Percentiles rank a stretch among this genome's conserved stretches.
These are phyloP conservation scores for Populus alba DNA, from an alignment of 345 rosid genomes.

Conservation along the genomic window DNA sequence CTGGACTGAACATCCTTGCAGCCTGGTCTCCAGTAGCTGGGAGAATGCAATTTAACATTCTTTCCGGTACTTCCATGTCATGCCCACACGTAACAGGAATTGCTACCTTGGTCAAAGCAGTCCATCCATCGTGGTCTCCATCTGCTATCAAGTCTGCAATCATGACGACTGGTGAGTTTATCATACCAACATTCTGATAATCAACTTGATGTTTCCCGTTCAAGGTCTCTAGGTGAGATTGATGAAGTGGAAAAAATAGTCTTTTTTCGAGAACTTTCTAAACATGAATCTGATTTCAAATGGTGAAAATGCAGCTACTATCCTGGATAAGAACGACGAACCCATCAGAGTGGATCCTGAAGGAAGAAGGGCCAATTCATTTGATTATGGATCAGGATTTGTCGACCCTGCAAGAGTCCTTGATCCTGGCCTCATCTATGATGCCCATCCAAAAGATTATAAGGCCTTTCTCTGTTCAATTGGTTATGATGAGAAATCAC, in stretches of 20 bases:
- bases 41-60: slow-evolving; percentile 43
- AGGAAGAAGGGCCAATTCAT: slow-evolving; percentile 46
- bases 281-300: slow-evolving; percentile 6
- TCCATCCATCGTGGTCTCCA: slow-evolving; percentile 54
- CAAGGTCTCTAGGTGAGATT: not conserved
- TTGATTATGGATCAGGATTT: slow-evolving; percentile 59
- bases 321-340: slow-evolving; percentile 32
- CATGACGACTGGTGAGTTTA: slow-evolving; percentile 64
- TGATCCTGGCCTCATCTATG: slow-evolving; percentile 51
- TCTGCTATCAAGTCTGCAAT: slow-evolving; percentile 67
- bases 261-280: not conserved
- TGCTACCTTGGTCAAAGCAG: slow-evolving; percentile 54
- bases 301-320: slow-evolving; percentile 41
- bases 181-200: not conserved
- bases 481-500: slow-evolving; percentile 44
- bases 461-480: slow-evolving; percentile 48
- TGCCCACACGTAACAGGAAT: slow-evolving; percentile 69
- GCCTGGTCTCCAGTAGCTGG: slow-evolving; percentile 56
- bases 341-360: slow-evolving; percentile 47
- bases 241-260: not conserved
- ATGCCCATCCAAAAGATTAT: slow-evolving; percentile 37
- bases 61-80: slow-evolving; percentile 75
- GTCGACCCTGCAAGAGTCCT: slow-evolving; percentile 43
- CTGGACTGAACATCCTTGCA: slow-evolving; percentile 58
- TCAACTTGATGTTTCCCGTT: not conserved